Evolutionary conservation across 805 yeast genomes (phyloP), one percentile per base, ranked within the genome.

Genomic region (Myxozyma neotropica): DNA sequence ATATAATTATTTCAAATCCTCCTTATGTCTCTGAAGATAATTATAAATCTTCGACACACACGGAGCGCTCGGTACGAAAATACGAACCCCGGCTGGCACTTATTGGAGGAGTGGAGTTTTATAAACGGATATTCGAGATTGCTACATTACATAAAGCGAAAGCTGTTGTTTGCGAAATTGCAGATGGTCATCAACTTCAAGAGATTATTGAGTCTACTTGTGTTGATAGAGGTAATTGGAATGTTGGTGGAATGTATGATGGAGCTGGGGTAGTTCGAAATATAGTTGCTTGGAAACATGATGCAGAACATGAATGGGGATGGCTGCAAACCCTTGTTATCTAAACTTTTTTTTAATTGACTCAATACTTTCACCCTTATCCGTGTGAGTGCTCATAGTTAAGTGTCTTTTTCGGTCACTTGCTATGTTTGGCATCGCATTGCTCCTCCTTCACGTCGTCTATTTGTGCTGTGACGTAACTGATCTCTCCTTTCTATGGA

Each of bases 71-170:
- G 0, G 98, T 93, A 0, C 74, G 80, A 40, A 40, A 72, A 12
- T 86, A 80, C 71, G 99, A 93, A 73, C 98, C 99, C 0, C 67
- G 70, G 26, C 70, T 82, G 17, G 98, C 98, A 0, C 75, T 93
- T n/a, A 73, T 88, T 1, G 98, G 97, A 0, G 85, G 86, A 55
- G 64, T 79, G 2, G 92, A 88, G 67, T 89, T 89, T 68, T 92
- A 87, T 72, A 68, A 73, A 1, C 82, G 84, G 0, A 74, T 93
- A 36, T 68, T 85, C 0, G 64, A 72, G 1, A 77, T 74, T 19
- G 75, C 87, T 2, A 73, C 82, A 0, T 54, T 58, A 40, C 47
- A 77, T 2, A 61, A 74, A 0, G 82, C 88, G 2, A 58, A 74
- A 4, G 87, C 80, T 0, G 86, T 90, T 67, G 82, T 90, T 0